Evolutionary conservation across 106 monocot species (phyloP).

Genomic region (Iris macrosiphon): DNA sequence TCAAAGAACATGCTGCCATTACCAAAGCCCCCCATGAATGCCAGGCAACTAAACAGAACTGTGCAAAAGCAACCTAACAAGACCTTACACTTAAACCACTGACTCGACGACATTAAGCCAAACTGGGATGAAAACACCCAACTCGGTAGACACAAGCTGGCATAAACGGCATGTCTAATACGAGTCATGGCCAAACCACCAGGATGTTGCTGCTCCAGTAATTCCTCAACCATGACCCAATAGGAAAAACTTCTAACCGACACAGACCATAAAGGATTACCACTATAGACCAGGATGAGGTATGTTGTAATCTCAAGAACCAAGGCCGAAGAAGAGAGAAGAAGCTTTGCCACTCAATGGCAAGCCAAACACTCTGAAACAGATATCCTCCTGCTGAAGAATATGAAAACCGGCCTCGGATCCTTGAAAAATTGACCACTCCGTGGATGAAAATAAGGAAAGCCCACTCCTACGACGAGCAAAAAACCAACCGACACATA

Average conservation of each 20-base stretch:
- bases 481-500: not conserved
- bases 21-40: constrained; percentile 15
- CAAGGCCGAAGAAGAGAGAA: constrained; percentile 17
- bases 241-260: constrained; percentile 8
- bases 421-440: constrained; percentile 18
- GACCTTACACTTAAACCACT: not conserved
- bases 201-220: constrained; percentile 5
- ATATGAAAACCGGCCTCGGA: constrained; percentile 13
- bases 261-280: constrained; percentile 5
- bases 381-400: constrained; percentile 1
- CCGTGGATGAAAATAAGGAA: constrained; percentile 3
- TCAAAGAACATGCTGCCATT: constrained; percentile 8
- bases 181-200: constrained; percentile 13
- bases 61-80: constrained; percentile 34
- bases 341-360: constrained; percentile 13
- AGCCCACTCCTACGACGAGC: not conserved
- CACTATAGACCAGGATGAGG: constrained; percentile 10
- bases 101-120: not conserved
- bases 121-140: not conserved
- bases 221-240: constrained; percentile 11
- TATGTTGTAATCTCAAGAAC: constrained; percentile 15
- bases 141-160: not conserved
- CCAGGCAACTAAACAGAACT: constrained; percentile 27
- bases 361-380: constrained; percentile 14
- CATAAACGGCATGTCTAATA: not conserved